phyloP scores from a whole-genome alignment of 1,284 basidiomycete species.

The Ganoderma sinense region DNA sequence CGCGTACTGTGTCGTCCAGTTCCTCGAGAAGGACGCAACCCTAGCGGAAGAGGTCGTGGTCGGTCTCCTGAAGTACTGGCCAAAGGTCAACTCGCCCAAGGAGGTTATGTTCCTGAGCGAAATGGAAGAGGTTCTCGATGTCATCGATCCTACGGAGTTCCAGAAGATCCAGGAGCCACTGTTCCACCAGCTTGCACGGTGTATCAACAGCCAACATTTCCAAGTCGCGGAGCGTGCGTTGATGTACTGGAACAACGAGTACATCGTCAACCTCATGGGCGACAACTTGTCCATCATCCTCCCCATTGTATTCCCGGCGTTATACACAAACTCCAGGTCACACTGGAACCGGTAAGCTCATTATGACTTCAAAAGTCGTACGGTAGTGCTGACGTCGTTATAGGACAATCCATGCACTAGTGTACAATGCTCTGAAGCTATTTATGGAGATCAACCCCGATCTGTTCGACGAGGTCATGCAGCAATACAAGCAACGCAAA shows the following conservation, averaged over 20 bases:
- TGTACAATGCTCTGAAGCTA: constrained; percentile 97
- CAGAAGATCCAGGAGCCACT: constrained; percentile 95
- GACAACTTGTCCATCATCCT: constrained; percentile 92
- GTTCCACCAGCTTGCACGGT: constrained; percentile 95
- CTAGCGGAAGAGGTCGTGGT: constrained; percentile 97
- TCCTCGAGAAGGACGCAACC: constrained; percentile 94
- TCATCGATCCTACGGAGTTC: constrained; percentile 97
- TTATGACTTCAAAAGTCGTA: not conserved
- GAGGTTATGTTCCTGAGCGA: constrained; percentile 99
- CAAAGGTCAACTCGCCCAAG: constrained; percentile 99
- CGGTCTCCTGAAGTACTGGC: constrained; percentile 97
- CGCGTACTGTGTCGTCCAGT: constrained; percentile 99
- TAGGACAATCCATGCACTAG: constrained; percentile 98
- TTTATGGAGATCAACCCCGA: constrained; percentile 99
- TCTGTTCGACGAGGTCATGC: constrained; percentile 93
- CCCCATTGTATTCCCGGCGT: constrained; percentile 97
- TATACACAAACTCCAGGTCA: constrained; percentile 96
- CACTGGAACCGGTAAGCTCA: constrained; percentile 95
- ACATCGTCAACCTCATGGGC: constrained; percentile 99
- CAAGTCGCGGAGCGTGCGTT: constrained; percentile 96
- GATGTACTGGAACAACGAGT: constrained; percentile 99
- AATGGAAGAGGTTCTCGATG: constrained; percentile 98
- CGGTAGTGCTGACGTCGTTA: constrained; percentile 6
- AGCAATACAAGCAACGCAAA: constrained; percentile 91
- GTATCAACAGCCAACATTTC: constrained; percentile 99